Percentiles rank a stretch among this genome's conserved stretches.
phyloP scores from a whole-genome alignment of 139 green algal genomes.

The Auxenochlorella protothecoides region DNA sequence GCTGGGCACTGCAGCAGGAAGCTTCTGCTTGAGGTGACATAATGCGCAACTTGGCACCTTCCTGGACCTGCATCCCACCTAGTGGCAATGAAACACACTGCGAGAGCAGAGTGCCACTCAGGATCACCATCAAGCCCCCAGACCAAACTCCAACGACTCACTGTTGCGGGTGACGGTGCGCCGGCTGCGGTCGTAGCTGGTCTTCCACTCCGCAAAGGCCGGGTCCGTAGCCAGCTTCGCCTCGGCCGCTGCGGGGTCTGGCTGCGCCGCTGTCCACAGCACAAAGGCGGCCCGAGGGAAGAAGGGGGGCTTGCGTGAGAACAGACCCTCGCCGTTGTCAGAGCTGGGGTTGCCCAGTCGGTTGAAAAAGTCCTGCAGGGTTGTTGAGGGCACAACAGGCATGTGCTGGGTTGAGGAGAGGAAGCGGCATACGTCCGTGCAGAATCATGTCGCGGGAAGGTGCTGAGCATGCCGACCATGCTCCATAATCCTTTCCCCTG shows the following conservation, averaged over 20 bases:
- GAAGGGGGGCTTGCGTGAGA: slow-evolving; percentile 57
- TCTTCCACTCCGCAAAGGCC: slow-evolving; percentile 38
- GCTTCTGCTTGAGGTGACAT: background rate
- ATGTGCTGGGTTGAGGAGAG: too few species aligned
- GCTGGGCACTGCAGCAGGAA: background rate
- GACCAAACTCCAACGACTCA: too few species aligned
- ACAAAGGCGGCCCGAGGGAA: slow-evolving; percentile 48
- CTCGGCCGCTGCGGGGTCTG: slow-evolving; percentile 16
- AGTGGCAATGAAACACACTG: background rate
- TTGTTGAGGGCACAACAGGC: too few species aligned
- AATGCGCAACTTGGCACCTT: too few species aligned
- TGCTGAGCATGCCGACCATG: slow-evolving; percentile 6
- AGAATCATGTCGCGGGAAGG: slow-evolving; percentile 30
- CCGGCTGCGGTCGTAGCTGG: slow-evolving; percentile 46
- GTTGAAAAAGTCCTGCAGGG: slow-evolving; percentile 24
- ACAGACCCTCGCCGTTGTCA: slow-evolving; percentile 21
- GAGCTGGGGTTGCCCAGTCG: slow-evolving; percentile 24
- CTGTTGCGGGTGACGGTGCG: slow-evolving; percentile 50
- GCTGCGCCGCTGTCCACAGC: slow-evolving; percentile 31
- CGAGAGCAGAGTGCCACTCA: too few species aligned
- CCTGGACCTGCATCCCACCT: background rate
- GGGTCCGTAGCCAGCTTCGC: slow-evolving; percentile 9
- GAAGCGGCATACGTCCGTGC: slow-evolving; percentile 8
- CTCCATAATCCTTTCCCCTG: too few species aligned
- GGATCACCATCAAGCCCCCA: too few species aligned